Conservation (phyloP, 345 rosid genomes). For the Eucalyptus fibrosa region DNA sequence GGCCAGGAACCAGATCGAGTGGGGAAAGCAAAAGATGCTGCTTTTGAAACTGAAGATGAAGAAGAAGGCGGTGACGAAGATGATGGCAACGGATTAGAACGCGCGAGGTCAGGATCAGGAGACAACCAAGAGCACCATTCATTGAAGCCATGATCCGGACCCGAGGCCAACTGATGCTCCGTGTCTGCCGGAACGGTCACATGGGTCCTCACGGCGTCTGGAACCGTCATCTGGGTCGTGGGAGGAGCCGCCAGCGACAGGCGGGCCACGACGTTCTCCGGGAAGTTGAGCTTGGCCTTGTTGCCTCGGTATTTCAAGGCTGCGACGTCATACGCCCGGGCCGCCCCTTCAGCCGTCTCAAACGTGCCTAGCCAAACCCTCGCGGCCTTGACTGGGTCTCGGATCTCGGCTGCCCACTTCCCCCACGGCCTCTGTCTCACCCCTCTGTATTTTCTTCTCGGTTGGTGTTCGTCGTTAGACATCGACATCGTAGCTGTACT, state of each 20-base stretch:
- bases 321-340: conserved; percentile 82
- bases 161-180: neutral
- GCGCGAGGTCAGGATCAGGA: neutral
- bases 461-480: neutral
- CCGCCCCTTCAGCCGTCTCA: conserved; percentile 80
- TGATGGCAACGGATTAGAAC: neutral
- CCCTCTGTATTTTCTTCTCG: conserved; percentile 69
- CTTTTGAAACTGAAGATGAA: neutral
- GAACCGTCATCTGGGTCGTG: neutral
- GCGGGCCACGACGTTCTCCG: conserved; percentile 66
- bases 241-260: neutral
- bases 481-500: neutral
- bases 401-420: conserved; percentile 94
- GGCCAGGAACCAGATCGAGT: neutral
- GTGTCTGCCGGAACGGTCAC: neutral
- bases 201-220: neutral
- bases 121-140: neutral
- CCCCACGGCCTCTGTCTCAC: conserved; percentile 97
- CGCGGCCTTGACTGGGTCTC: conserved; percentile 84
- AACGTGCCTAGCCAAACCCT: conserved; percentile 96
- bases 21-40: neutral
- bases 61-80: neutral
- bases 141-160: neutral
- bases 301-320: conserved; percentile 79
- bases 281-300: conserved; percentile 95